phyloP scores from a whole-genome alignment of 352 stramenopile genomes.

The Pythium dissotocum region DNA sequence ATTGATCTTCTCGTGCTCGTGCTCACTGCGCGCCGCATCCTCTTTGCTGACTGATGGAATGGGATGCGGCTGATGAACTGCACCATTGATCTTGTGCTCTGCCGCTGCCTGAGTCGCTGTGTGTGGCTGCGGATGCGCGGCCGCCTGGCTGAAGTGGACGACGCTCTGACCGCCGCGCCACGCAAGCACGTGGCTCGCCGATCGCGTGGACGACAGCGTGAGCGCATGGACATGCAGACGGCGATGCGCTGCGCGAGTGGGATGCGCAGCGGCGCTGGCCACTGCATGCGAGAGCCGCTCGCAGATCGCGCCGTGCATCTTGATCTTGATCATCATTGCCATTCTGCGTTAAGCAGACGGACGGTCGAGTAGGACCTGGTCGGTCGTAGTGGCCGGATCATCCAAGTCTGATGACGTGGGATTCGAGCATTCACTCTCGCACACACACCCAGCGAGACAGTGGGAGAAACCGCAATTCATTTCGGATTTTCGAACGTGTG shows the following conservation, averaged over 20 bases:
- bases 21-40: no score
- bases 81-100: neutral
- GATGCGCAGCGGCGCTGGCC: neutral
- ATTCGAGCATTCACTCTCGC: neutral
- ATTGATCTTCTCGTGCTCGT: slow-evolving; percentile 18
- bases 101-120: neutral
- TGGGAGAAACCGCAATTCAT: neutral
- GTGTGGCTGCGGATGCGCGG: neutral
- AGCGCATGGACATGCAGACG: slow-evolving; percentile 5
- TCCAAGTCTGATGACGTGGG: neutral
- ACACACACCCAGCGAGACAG: no score
- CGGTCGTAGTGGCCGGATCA: neutral
- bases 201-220: slow-evolving; percentile 2
- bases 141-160: slow-evolving; percentile 15
- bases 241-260: neutral
- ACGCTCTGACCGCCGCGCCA: slow-evolving; percentile 16
- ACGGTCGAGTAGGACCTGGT: neutral
- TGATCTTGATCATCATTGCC: neutral
- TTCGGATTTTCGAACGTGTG: neutral
- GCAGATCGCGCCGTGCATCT: neutral
- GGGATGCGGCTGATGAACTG: neutral
- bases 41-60: neutral
- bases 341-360: neutral
- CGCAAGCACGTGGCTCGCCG: slow-evolving; percentile 2
- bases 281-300: neutral